Percentiles rank a stretch among this genome's conserved stretches.
Evolutionary conservation across 345 rosid genomes (phyloP).

Genomic region (Euclidium syriacum): DNA sequence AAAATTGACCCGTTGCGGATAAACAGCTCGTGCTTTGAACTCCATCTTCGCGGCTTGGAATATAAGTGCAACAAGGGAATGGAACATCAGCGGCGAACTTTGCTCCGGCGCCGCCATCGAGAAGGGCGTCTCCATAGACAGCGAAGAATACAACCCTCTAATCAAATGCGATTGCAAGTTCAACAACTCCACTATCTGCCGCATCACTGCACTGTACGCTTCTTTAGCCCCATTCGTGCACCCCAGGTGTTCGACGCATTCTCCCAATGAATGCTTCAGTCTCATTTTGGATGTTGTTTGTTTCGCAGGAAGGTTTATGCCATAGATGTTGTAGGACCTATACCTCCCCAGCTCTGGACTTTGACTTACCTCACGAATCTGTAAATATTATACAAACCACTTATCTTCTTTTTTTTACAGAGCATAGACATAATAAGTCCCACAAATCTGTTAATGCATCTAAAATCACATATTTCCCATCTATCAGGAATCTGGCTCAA

Average conservation of each 20-base stretch:
- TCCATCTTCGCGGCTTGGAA: conserved; percentile 28
- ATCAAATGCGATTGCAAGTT: conserved; percentile 52
- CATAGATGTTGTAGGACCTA: conserved; percentile 14
- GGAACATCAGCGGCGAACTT: conserved; percentile 56
- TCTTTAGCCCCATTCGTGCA: not conserved
- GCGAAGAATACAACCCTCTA: conserved; percentile 33
- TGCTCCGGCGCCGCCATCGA: conserved; percentile 50
- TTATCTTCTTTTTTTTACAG: not conserved
- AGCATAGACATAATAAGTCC: not conserved
- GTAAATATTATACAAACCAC: too few relatives aligned
- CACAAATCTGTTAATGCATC: not conserved
- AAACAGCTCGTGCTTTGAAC: conserved; percentile 23
- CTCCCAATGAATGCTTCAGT: not conserved
- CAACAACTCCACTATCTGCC: conserved; percentile 28
- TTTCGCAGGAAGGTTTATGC: conserved; percentile 35
- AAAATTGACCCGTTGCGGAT: not conserved
- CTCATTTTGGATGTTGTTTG: not conserved
- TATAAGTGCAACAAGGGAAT: not conserved
- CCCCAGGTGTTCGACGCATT: not conserved
- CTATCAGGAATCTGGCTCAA: conserved; percentile 27
- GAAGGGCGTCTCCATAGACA: not conserved
- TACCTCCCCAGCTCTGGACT: conserved; percentile 34
- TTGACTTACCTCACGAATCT: conserved; percentile 28
- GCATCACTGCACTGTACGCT: conserved; percentile 25
- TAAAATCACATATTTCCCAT: not conserved